These are phyloP conservation scores for Epichloe uncinata DNA, from an alignment of 2,329 filamentous ascomycete species.

Conservation along the genomic window DNA sequence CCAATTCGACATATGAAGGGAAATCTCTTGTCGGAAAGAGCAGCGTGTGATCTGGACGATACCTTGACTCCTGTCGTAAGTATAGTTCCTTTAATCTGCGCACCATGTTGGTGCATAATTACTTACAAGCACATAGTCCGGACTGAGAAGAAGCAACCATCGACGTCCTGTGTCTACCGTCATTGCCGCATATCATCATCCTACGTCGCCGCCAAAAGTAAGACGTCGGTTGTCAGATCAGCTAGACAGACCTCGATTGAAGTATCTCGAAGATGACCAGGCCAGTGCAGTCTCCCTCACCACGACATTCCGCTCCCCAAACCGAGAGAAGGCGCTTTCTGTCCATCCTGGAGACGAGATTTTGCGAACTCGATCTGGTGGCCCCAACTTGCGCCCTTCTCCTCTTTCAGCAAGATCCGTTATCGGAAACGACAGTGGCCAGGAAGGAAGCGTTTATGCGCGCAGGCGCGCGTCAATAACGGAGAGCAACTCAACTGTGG, in stretches of 20 bases:
- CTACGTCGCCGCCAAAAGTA: slow-evolving; percentile 36
- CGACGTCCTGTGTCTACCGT: slow-evolving; percentile 41
- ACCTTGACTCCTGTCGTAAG: slow-evolving; percentile 33
- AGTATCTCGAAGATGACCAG: slow-evolving; percentile 31
- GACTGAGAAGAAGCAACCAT: slow-evolving; percentile 31
- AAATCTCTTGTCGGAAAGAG: slow-evolving; percentile 5
- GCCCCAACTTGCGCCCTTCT: slow-evolving; percentile 25
- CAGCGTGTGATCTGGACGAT: slow-evolving; percentile 13
- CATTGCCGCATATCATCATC: slow-evolving; percentile 30
- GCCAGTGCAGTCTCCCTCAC: slow-evolving; percentile 27
- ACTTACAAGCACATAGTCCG: slow-evolving; percentile 26
- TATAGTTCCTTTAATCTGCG: slow-evolving; percentile 8
- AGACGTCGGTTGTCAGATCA: slow-evolving; percentile 44
- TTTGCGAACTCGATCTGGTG: slow-evolving; percentile 18
- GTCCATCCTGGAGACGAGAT: slow-evolving; percentile 24
- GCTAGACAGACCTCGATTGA: slow-evolving; percentile 29
- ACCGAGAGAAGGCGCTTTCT: slow-evolving; percentile 30
- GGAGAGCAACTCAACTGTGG: slow-evolving; percentile 27
- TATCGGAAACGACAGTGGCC: slow-evolving; percentile 30
- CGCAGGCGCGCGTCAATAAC: slow-evolving; percentile 32
- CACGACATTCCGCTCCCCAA: slow-evolving; percentile 28
- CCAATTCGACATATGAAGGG: slow-evolving; percentile 25
- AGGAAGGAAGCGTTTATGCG: slow-evolving; percentile 17
- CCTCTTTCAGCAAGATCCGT: slow-evolving; percentile 37
- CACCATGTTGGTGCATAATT: neutral